Evolutionary conservation across 2,329 filamentous ascomycete genomes (phyloP).

Genomic region (Pseudodiploospora longispora): DNA sequence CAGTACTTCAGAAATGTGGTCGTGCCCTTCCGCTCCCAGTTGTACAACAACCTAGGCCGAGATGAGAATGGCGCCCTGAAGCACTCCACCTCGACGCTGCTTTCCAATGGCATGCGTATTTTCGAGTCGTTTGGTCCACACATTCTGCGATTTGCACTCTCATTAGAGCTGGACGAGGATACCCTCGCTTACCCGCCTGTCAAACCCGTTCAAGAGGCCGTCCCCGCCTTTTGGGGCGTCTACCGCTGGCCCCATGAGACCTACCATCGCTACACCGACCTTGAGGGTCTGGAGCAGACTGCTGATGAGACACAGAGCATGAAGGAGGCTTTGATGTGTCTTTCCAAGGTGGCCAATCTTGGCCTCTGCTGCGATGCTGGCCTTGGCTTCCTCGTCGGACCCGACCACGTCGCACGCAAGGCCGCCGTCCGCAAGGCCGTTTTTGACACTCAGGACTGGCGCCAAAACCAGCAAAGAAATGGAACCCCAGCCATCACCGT

Average conservation of each 20-base stretch:
- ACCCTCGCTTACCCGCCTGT: conserved; percentile 40
- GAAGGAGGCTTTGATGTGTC: conserved; percentile 50
- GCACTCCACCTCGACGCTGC: conserved; percentile 19
- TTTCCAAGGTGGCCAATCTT: conserved; percentile 51
- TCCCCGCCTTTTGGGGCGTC: conserved; percentile 53
- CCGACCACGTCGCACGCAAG: conserved; percentile 45
- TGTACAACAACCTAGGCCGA: conserved; percentile 37
- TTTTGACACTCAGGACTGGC: conserved; percentile 25
- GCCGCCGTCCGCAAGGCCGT: conserved; percentile 27
- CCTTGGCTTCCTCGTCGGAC: conserved; percentile 57
- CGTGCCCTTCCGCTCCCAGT: conserved; percentile 56
- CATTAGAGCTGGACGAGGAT: conserved; percentile 57
- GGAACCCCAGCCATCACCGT: conserved; percentile 14
- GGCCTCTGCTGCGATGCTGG: conserved; percentile 60
- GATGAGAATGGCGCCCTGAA: conserved; percentile 15
- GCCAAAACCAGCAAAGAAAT: conserved; percentile 9
- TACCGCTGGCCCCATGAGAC: conserved; percentile 56
- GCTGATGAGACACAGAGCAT: conserved; percentile 56
- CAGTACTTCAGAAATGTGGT: conserved; percentile 55
- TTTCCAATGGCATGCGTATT: conserved; percentile 47
- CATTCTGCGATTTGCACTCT: conserved; percentile 57
- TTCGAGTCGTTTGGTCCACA: conserved; percentile 53
- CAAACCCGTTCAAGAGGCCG: conserved; percentile 47
- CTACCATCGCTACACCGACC: conserved; percentile 50
- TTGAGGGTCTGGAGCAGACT: conserved; percentile 52